Conservation (phyloP, 805 yeast species). For the Pichia thaimueangensis region DNA sequence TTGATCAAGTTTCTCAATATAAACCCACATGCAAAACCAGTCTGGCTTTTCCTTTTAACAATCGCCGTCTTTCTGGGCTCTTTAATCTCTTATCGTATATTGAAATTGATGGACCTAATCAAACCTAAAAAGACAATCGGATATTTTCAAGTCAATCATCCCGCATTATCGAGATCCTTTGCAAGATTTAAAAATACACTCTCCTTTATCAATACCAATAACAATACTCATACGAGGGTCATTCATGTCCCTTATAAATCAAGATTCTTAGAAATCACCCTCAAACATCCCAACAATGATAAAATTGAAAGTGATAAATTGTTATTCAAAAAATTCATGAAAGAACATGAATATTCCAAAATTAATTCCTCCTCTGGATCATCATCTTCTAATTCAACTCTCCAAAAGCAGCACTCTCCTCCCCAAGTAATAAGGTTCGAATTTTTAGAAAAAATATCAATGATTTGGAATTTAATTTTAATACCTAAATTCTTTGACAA, state of each 20-base stretch:
- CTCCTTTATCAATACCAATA: not conserved
- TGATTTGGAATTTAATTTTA: constrained; percentile 67
- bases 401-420: not conserved
- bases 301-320: constrained; percentile 51
- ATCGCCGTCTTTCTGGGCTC: constrained; percentile 22
- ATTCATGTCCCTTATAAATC: constrained; percentile 44
- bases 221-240: constrained; percentile 30
- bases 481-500: constrained; percentile 69
- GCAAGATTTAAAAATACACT: not conserved
- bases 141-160: constrained; percentile 3
- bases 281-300: constrained; percentile 40
- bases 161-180: constrained; percentile 1
- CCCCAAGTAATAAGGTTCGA: constrained; percentile 44
- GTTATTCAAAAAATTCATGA: constrained; percentile 40
- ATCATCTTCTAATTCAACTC: not conserved
- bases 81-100: constrained; percentile 19
- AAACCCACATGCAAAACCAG: constrained; percentile 28
- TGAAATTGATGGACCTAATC: constrained; percentile 21
- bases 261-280: constrained; percentile 33
- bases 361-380: not conserved
- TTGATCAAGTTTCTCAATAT: constrained; percentile 21
- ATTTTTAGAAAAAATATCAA: constrained; percentile 64
- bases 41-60: constrained; percentile 27
- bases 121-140: constrained; percentile 8
- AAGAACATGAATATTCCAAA: constrained; percentile 25